phyloP scores from a whole-genome alignment of 306 rosid genomes.

The Begonia loranthoides region DNA sequence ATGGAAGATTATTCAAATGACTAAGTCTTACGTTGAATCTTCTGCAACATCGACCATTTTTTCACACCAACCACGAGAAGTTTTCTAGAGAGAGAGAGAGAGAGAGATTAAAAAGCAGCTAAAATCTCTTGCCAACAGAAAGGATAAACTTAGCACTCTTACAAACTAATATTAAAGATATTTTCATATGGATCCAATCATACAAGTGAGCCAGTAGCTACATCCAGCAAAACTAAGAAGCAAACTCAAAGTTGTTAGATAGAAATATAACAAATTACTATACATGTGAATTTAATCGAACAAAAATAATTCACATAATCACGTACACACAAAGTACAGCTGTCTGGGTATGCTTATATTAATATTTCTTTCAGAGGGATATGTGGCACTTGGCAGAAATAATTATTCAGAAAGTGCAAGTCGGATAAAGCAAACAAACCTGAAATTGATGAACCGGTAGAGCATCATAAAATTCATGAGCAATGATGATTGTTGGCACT shows the following conservation, averaged over 20 bases:
- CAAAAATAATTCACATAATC: no score
- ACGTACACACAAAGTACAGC: no score
- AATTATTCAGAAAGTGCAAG: not conserved
- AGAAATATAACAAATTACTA: no score
- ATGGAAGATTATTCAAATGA: constrained; percentile 12
- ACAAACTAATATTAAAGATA: no score
- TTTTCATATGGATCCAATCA: no score
- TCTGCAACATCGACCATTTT: constrained; percentile 83
- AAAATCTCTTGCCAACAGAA: constrained; percentile 4
- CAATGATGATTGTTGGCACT: constrained; percentile 79
- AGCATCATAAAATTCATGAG: constrained; percentile 92
- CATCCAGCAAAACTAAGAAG: no score
- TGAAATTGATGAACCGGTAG: constrained; percentile 93
- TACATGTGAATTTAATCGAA: no score
- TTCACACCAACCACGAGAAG: constrained; percentile 88
- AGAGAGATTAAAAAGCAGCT: constrained; percentile 1
- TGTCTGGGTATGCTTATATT: no score
- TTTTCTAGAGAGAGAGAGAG: constrained; percentile 25
- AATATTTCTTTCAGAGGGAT: no score
- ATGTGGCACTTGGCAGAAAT: no score
- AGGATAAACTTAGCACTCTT: not conserved
- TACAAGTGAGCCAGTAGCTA: no score
- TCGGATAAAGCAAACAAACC: constrained; percentile 26
- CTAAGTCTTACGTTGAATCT: constrained; percentile 61
- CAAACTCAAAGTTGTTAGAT: no score